Percentiles rank a stretch among this genome's conserved stretches.
Conservation (phyloP, 371 early-diverging fungal genomes). For the Mortierella sp. region DNA sequence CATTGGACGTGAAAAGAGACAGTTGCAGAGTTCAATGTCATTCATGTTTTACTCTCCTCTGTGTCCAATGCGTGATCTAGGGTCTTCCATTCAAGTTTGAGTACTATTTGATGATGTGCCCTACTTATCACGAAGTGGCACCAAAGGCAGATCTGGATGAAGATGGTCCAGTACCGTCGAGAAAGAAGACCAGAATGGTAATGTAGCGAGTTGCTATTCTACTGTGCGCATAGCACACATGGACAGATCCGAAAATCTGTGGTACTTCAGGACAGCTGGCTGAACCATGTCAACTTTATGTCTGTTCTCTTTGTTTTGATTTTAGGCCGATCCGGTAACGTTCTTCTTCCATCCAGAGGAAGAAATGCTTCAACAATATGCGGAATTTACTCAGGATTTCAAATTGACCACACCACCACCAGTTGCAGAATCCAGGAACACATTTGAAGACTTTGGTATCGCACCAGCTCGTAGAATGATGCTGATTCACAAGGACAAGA, state of each 20-base stretch:
- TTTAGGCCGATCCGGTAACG: conserved; percentile 54
- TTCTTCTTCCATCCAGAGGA: conserved; percentile 94
- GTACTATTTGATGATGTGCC: conserved; percentile 83
- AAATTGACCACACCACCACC: conserved; percentile 64
- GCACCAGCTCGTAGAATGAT: conserved; percentile 80
- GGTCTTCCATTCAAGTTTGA: conserved; percentile 81
- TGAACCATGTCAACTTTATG: neutral
- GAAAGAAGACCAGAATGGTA: conserved; percentile 67
- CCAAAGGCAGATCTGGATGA: conserved; percentile 69
- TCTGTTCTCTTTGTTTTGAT: neutral
- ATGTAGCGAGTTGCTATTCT: neutral
- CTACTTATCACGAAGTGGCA: conserved; percentile 86
- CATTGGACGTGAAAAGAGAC: neutral
- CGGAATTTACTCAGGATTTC: conserved; percentile 71
- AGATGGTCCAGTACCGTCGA: conserved; percentile 51
- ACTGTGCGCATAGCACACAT: neutral
- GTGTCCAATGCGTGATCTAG: no score
- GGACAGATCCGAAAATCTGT: no score
- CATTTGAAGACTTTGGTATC: conserved; percentile 88
- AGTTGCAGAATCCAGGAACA: conserved; percentile 81
- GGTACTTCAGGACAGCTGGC: no score
- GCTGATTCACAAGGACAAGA: conserved; percentile 72
- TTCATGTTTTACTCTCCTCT: no score
- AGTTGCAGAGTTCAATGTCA: no score
- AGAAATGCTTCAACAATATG: conserved; percentile 82